Percentiles rank a stretch among this genome's conserved stretches.
Evolutionary conservation across 2,329 filamentous ascomycete species (phyloP).

Genomic region (Fusarium sp.): DNA sequence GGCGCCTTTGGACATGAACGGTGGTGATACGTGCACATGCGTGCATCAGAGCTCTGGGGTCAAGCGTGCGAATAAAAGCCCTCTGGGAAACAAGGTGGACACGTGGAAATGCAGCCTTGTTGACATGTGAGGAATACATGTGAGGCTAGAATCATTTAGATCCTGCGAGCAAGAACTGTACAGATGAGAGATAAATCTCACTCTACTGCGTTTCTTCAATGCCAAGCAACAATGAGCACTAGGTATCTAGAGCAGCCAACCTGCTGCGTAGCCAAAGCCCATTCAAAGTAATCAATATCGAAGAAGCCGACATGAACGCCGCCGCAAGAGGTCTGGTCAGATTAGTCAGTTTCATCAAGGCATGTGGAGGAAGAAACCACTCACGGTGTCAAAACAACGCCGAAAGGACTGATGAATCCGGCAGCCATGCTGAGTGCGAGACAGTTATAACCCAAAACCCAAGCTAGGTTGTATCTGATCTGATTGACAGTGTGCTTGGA

Average conservation of each 20-base stretch:
- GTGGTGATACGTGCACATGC: background rate
- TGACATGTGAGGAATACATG: background rate
- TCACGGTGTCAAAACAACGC: constrained; percentile 2
- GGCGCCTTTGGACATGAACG: background rate
- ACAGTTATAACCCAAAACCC: constrained; percentile 5
- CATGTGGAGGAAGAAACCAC: background rate
- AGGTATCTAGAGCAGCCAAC: background rate
- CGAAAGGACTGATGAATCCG: constrained; percentile 1
- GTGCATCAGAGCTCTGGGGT: background rate
- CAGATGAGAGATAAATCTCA: background rate
- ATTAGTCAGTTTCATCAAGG: background rate
- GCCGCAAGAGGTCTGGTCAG: background rate
- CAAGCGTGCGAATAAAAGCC: background rate
- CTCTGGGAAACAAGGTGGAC: background rate
- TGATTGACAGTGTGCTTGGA: background rate
- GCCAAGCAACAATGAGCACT: background rate
- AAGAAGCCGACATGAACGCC: background rate
- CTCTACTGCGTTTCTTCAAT: background rate
- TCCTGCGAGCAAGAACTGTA: background rate
- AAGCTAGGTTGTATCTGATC: constrained; percentile 3
- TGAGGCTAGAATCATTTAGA: too few species aligned
- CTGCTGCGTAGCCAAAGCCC: constrained; percentile 1
- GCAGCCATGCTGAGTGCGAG: constrained; percentile 3
- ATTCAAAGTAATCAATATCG: background rate
- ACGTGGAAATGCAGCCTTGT: background rate